Base-by-base conservation (phyloP, 2,329 filamentous ascomycete genomes). In the Emergomyces orientalis region DNA sequence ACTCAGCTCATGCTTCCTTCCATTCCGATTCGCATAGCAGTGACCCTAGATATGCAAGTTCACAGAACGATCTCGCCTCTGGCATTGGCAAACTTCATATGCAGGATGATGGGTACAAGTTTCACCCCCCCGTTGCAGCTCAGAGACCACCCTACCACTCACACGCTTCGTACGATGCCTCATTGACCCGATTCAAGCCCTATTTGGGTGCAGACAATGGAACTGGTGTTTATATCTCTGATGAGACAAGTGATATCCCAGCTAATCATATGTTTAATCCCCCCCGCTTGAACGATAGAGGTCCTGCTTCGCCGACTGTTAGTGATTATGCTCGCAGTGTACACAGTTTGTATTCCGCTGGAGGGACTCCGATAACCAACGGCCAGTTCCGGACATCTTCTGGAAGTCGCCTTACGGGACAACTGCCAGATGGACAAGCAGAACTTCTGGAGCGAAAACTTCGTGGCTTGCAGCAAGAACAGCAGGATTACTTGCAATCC, bases 401-500 rank as follows among this genome's bases (percentile, higher is more conserved):
- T 34, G 75, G 75, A 37, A 73, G 72, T 63, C 75, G 78, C 45
- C 72, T 79, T 34, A 66, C 73, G 25, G 71, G 66, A 49, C 72
- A 66, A 55, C 72, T 71, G 25, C 71, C 74, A 34, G 77, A 78
- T 41, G 77, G 73, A 19, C 80, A 80, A 66, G 70, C 76, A 32
- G 76, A 73, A 2, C 70, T 78, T 25, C 70, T 83, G 34, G 80
- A 84, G 62, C 78, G 78, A 63, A 81, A 80, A 64, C 69, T 83
- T 25, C 75, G 78, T 19, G 77, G 77, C 22, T 74, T 80, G 59
- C 78, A 82, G 64, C 71, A 77, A 52, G 77, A 77, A 22, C 70
- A 72, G 55, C 74, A 76, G 49, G 74, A 77, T 5, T 69, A 73
- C 27, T 60, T 69, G 13, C 71, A 71, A 43, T 64, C 65, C 19